Conservation (phyloP, 1,284 basidiomycete species). For the Moniliophthora roreri region DNA sequence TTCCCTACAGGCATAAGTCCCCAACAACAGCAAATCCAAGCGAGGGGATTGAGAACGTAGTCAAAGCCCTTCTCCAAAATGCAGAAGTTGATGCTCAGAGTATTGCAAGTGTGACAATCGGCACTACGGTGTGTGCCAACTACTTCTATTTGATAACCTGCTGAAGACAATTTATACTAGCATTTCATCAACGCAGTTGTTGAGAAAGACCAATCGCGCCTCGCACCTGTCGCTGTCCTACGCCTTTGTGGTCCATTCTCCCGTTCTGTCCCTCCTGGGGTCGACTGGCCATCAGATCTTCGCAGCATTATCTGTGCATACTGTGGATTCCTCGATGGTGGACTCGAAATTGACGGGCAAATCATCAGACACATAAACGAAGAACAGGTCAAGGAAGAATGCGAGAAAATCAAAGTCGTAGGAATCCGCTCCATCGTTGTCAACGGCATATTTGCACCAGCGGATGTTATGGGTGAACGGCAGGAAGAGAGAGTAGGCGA, state of each 20-base stretch:
- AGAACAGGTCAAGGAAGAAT: slow-evolving; percentile 40
- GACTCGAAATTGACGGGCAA: slow-evolving; percentile 52
- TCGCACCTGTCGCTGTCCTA: slow-evolving; percentile 53
- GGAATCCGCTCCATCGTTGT: slow-evolving; percentile 45
- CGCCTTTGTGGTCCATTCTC: slow-evolving; percentile 49
- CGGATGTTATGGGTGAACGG: slow-evolving; percentile 36
- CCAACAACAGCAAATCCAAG: slow-evolving; percentile 35
- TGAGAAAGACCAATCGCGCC: slow-evolving; percentile 43
- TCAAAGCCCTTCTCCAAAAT: slow-evolving; percentile 27
- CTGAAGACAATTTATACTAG: slow-evolving; percentile 18
- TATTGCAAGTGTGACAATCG: slow-evolving; percentile 33
- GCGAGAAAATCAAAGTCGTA: slow-evolving; percentile 33
- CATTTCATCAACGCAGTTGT: slow-evolving; percentile 56
- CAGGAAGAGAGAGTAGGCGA: slow-evolving; percentile 47
- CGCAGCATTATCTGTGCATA: slow-evolving; percentile 23
- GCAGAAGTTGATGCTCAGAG: slow-evolving; percentile 19
- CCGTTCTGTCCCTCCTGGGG: slow-evolving; percentile 36
- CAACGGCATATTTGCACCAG: slow-evolving; percentile 50
- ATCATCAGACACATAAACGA: slow-evolving; percentile 40
- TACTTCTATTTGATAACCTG: neutral
- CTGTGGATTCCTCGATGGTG: slow-evolving; percentile 34
- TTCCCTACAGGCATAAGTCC: slow-evolving; percentile 26
- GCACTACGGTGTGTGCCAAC: slow-evolving; percentile 31
- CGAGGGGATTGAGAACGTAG: slow-evolving; percentile 32
- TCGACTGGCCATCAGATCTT: slow-evolving; percentile 36